These are phyloP conservation scores for Liriodendron chinense DNA, from an alignment of 164 flowering plant species.

Conservation along the genomic window DNA sequence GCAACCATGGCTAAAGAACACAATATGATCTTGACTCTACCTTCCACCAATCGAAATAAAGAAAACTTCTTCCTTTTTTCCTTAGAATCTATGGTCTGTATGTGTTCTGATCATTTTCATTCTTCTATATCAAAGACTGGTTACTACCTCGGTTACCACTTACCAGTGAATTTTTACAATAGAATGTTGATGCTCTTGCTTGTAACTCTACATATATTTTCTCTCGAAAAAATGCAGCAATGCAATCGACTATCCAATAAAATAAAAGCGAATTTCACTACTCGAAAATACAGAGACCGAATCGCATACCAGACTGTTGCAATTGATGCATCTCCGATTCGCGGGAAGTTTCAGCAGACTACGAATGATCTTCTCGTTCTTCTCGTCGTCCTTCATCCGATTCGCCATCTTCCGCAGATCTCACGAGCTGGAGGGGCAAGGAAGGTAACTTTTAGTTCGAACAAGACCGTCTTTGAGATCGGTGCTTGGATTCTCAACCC, in stretches of 20 bases:
- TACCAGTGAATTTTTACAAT: not conserved
- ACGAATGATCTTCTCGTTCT: constrained; percentile 79
- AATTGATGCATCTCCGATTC: constrained; percentile 83
- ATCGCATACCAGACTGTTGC: constrained; percentile 70
- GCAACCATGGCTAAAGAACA: no score
- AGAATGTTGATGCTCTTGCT: not conserved
- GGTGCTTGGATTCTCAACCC: not conserved
- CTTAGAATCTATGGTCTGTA: no score
- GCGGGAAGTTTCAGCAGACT: constrained; percentile 72
- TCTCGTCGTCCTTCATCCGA: constrained; percentile 87
- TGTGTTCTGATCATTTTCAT: no score
- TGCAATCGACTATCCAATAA: not conserved
- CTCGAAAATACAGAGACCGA: not conserved
- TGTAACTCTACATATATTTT: no score
- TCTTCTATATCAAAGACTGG: not conserved
- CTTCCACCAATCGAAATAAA: no score
- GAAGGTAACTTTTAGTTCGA: not conserved
- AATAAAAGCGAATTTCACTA: not conserved
- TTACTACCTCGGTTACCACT: not conserved
- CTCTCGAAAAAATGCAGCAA: not conserved
- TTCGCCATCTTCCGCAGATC: constrained; percentile 50
- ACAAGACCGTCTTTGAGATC: not conserved
- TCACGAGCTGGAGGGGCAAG: not conserved
- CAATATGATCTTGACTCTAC: no score
- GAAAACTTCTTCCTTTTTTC: no score